Evolutionary conservation across 2,329 filamentous ascomycete species (phyloP), one percentile per base, ranked within the genome.

Genomic region (Fusarium incarnatum): DNA sequence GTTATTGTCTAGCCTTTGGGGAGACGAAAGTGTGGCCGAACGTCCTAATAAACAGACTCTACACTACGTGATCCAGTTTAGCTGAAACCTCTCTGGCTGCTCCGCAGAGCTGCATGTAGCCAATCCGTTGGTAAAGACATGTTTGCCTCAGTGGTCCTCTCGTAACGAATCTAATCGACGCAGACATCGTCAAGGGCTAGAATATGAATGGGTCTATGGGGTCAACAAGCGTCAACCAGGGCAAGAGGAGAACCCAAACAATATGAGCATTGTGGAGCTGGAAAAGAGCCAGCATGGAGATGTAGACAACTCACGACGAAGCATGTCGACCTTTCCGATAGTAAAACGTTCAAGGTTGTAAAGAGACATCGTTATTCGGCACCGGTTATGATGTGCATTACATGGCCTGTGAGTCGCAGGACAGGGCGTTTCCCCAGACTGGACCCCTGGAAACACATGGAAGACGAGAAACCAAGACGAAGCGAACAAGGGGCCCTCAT

Each of bases 131-230:
- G 49, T 5, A 27, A 52, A 41, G 13, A 42, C 28, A 13, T 28
- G 18, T 41, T 52, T 25, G 49, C 49, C 49, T 52, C 49, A 41
- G 49, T 42, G 49, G 49, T 25, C 22, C 49, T 41, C 40, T 52
- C 23, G n/a, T 27, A 22, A 23, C 49, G 34, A 41, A 41, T 52
- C 49, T 42, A 52, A 28, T 52, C 32, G 47, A 34, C 27, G 32
- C 23, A 27, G 12, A 41, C 30, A 30, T 47, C 27, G 53, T 32
- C 23, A 34, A 25, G 41, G 53, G 53, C 53, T 37, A 48, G 53
- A 56, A 56, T 47, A 34, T 34, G 42, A 23, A 56, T 56, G 53
- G 53, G 89, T 55, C 60, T 49, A 18, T 54, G 32, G 60, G 56
- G 63, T 64, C 53, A 53, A 55, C 45, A 37, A 37, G 34, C 23